A percentile compares a stretch with the other conserved stretches of the same genome.
phyloP scores from a whole-genome alignment of 2,329 filamentous ascomycete species.

The Penicillium brevicompactum region DNA sequence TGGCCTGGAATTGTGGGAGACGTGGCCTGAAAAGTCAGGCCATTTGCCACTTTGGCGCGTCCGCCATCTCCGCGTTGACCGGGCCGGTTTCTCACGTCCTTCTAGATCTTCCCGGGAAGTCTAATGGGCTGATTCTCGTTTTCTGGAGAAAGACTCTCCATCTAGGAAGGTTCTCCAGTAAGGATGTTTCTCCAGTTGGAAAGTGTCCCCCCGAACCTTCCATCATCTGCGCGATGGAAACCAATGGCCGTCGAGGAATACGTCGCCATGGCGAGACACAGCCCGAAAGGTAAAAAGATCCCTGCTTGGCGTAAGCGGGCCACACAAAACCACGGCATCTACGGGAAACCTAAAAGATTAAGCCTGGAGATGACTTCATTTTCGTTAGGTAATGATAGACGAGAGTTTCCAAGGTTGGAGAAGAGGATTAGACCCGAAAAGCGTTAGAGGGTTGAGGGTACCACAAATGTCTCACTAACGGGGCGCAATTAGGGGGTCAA shows the following conservation, averaged over 20 bases:
- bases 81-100: neutral
- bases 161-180: neutral
- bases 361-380: neutral
- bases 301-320: constrained; percentile 39
- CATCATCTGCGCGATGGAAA: neutral
- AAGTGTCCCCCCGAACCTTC: neutral
- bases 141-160: neutral
- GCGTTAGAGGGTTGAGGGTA: neutral
- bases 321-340: constrained; percentile 48
- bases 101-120: neutral
- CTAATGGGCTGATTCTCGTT: neutral
- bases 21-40: neutral
- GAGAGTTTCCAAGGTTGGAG: neutral
- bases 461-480: neutral
- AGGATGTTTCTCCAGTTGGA: neutral
- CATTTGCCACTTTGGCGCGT: neutral
- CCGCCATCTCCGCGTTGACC: no score
- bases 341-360: neutral
- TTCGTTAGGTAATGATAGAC: neutral
- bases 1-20: no score
- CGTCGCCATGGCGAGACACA: neutral
- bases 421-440: neutral
- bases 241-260: neutral
- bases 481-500: neutral
- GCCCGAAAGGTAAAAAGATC: constrained; percentile 60